Evolutionary conservation across 352 stramenopile genomes (phyloP).

Genomic region (Sclerospora graminicola): DNA sequence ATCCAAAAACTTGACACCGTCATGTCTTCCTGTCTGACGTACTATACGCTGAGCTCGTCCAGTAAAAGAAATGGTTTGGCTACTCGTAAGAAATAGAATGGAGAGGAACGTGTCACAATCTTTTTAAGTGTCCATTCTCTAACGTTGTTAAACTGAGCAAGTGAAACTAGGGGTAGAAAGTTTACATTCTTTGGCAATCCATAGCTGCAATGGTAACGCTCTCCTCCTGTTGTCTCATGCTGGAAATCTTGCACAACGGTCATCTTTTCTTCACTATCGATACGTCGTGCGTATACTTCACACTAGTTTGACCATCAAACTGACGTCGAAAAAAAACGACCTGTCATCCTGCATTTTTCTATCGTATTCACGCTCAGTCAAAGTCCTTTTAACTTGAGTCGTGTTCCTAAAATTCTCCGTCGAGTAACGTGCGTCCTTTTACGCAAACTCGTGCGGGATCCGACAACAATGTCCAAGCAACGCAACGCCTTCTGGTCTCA

Average conservation of each 20-base stretch:
- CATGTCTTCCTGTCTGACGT: too few relatives aligned
- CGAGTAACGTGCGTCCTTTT: constrained; percentile 21
- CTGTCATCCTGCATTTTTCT: constrained; percentile 2
- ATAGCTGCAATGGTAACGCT: constrained; percentile 7
- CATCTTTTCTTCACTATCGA: neutral
- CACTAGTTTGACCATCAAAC: neutral
- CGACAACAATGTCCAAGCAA: neutral
- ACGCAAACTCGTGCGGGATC: constrained; percentile 1
- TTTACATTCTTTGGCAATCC: too few relatives aligned
- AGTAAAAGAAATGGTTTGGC: too few relatives aligned
- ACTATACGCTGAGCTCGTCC: too few relatives aligned
- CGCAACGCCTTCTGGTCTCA: constrained; percentile 1
- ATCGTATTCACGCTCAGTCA: neutral
- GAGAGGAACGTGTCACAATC: too few relatives aligned
- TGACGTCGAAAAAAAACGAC: constrained; percentile 2
- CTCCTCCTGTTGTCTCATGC: constrained; percentile 14
- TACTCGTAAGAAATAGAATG: too few relatives aligned
- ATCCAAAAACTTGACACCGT: too few relatives aligned
- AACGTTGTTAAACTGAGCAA: too few relatives aligned
- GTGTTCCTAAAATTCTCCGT: constrained; percentile 18
- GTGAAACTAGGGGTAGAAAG: too few relatives aligned
- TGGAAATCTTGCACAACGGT: neutral
- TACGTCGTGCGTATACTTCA: too few relatives aligned
- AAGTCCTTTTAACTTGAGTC: neutral
- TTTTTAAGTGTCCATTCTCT: too few relatives aligned